phyloP scores from a whole-genome alignment of 2,329 filamentous ascomycete species.

The Aspergillus fructus region DNA sequence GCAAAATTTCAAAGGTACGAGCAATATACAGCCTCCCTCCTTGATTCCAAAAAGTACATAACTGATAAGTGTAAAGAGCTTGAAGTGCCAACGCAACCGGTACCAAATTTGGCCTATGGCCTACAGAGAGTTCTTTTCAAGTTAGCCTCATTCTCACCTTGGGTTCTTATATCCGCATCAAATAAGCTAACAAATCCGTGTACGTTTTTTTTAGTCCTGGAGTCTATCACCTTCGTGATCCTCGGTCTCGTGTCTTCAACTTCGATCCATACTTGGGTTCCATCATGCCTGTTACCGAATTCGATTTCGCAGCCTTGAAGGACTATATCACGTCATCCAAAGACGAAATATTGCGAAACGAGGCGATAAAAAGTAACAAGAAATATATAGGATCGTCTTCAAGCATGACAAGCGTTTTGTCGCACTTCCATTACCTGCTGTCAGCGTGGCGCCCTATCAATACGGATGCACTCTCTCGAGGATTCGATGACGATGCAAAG shows the following conservation, averaged over 20 bases:
- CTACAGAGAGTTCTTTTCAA: slow-evolving; percentile 94
- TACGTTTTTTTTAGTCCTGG: slow-evolving; percentile 55
- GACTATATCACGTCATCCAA: slow-evolving; percentile 89
- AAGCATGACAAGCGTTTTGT: slow-evolving; percentile 84
- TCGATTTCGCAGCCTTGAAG: slow-evolving; percentile 84
- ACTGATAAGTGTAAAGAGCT: slow-evolving; percentile 29
- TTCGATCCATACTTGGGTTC: slow-evolving; percentile 92
- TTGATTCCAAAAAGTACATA: not conserved
- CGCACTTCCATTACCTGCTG: slow-evolving; percentile 90
- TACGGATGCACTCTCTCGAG: slow-evolving; percentile 63
- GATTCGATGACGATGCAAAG: slow-evolving; percentile 60
- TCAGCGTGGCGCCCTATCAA: slow-evolving; percentile 79
- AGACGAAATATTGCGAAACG: slow-evolving; percentile 67
- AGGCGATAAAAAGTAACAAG: slow-evolving; percentile 65
- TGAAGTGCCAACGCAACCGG: slow-evolving; percentile 48
- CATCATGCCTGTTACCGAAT: slow-evolving; percentile 91
- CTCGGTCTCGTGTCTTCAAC: slow-evolving; percentile 84
- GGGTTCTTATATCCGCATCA: not conserved
- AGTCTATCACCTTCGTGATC: slow-evolving; percentile 88
- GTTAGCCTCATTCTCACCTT: slow-evolving; percentile 31
- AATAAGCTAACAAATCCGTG: not conserved
- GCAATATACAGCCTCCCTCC: not conserved
- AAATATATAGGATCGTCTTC: slow-evolving; percentile 95
- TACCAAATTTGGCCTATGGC: slow-evolving; percentile 69
- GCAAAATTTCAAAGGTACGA: not conserved